Evolutionary conservation across 2,329 filamentous ascomycete genomes (phyloP), one percentile per base, ranked within the genome.

Genomic region (Boeremia exigua): DNA sequence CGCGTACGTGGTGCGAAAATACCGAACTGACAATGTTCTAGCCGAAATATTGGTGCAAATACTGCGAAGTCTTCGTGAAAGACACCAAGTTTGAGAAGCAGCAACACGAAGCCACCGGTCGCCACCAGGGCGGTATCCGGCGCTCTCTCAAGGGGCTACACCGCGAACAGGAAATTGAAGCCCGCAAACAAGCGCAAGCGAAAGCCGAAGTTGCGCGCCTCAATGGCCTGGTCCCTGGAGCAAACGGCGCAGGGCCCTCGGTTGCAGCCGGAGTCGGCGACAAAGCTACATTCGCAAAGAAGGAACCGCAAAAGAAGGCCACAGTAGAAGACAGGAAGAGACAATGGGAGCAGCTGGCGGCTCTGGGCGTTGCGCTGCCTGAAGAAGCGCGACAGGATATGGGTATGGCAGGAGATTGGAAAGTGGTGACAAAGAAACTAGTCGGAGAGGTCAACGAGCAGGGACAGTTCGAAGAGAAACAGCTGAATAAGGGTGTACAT

Each of bases 31-130:
- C 12, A 30, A 10, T 0, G 3, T 7, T 15, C 11, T 10, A 87
- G 75, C 93, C 93, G 6, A 94, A 89, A 74, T 96, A 96, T 80
- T 98, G 93, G 92, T 99, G 95, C 85, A 98, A 98, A 77, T 91
- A 96, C 81, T 99, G 95, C 84, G 86, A 87, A 72, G 86, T 85
- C 72, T 98, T 88, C 77, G 90, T 99, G 45, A 90, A 91, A 77
- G 95, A 99, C 81, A 97, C 93, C 19, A 88, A 91, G 65, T 86
- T 97, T 76, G 93, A 96, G 75, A 89, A 88, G 66, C 84, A 87
- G 62, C 94, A 97, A 77, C 93, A 97, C 78, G 93, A 97, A 77
- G 86, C 90, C 25, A 96, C 91, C 0, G 88, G 81, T 12, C 92
- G 88, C 74, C 93, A 97, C 76, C 92, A 96, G 78, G 85, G 86